phyloP scores from a whole-genome alignment of 306 rosid species.

The Rosa chinensis region DNA sequence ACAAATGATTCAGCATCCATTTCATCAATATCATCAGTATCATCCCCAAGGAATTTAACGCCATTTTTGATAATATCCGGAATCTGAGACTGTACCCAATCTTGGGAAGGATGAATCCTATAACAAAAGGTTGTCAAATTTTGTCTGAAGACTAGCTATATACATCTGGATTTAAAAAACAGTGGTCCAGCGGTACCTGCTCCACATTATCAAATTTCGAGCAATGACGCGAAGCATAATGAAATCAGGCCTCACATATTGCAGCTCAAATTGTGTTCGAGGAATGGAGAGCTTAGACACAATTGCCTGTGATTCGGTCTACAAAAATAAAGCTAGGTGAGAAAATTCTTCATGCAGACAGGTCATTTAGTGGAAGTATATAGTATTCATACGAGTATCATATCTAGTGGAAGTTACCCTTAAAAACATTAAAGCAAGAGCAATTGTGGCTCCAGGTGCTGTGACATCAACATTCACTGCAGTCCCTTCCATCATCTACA shows the following conservation, averaged over 20 bases:
- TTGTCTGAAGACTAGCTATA: constrained; percentile 30
- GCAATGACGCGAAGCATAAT: constrained; percentile 96
- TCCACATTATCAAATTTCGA: constrained; percentile 94
- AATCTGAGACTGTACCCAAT: constrained; percentile 90
- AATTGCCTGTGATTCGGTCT: constrained; percentile 90
- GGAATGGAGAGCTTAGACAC: constrained; percentile 87
- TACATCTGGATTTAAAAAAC: constrained; percentile 19
- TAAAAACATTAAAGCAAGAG: constrained; percentile 91
- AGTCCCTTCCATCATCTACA: constrained; percentile 91
- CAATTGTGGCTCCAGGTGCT: constrained; percentile 92
- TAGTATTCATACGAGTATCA: constrained; percentile 25
- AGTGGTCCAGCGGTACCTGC: constrained; percentile 58
- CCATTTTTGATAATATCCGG: constrained; percentile 70
- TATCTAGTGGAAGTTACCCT: constrained; percentile 52
- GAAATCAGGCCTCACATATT: constrained; percentile 97
- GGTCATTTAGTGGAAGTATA: constrained; percentile 15
- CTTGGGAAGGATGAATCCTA: constrained; percentile 89
- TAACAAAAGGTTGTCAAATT: constrained; percentile 28
- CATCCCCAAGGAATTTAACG: constrained; percentile 67
- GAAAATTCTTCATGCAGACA: constrained; percentile 17
- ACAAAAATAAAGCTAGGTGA: constrained; percentile 34
- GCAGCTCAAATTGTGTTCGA: constrained; percentile 76
- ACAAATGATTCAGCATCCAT: constrained; percentile 85
- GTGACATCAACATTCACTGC: constrained; percentile 86
- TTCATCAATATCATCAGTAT: constrained; percentile 63